phyloP scores from a whole-genome alignment of 805 yeast species.

The Cephaloascus albidus region DNA sequence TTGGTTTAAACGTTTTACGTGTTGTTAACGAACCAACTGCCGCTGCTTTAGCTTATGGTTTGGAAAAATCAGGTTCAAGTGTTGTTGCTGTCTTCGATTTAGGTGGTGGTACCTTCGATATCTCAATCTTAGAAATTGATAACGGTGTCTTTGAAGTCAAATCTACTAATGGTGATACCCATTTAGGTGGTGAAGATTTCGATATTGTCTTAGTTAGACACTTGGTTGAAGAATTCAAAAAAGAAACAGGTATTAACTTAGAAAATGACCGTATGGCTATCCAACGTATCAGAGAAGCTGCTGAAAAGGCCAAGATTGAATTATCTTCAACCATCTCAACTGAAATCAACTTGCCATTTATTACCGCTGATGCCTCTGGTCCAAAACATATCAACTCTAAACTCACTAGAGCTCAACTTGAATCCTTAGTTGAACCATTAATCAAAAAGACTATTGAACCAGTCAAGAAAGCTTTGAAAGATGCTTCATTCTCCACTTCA shows the following conservation, averaged over 20 bases:
- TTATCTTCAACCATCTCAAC: slow-evolving; percentile 66
- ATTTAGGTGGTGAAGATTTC: slow-evolving; percentile 89
- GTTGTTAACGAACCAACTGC: slow-evolving; percentile 91
- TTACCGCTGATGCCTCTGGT: slow-evolving; percentile 79
- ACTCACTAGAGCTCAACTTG: slow-evolving; percentile 60
- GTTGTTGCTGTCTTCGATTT: slow-evolving; percentile 94
- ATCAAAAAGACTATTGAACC: slow-evolving; percentile 69
- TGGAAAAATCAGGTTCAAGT: slow-evolving; percentile 75
- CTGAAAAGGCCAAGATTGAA: slow-evolving; percentile 86
- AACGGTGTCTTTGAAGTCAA: slow-evolving; percentile 97
- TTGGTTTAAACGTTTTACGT: slow-evolving; percentile 83
- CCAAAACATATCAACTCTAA: slow-evolving; percentile 71
- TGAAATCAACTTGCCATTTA: slow-evolving; percentile 73
- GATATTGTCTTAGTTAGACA: slow-evolving; percentile 82
- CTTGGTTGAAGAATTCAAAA: slow-evolving; percentile 71
- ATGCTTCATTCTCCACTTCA: slow-evolving; percentile 58
- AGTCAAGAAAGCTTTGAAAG: slow-evolving; percentile 74
- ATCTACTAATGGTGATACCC: slow-evolving; percentile 95
- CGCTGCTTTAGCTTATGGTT: slow-evolving; percentile 92
- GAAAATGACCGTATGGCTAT: slow-evolving; percentile 63
- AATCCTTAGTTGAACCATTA: slow-evolving; percentile 56
- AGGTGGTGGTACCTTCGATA: slow-evolving; percentile 99
- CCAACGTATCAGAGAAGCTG: slow-evolving; percentile 81
- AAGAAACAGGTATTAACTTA: slow-evolving; percentile 61
- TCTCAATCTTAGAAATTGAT: slow-evolving; percentile 92